Conservation (phyloP, 169 alveolate genomes). For the Plasmodium berghei region DNA sequence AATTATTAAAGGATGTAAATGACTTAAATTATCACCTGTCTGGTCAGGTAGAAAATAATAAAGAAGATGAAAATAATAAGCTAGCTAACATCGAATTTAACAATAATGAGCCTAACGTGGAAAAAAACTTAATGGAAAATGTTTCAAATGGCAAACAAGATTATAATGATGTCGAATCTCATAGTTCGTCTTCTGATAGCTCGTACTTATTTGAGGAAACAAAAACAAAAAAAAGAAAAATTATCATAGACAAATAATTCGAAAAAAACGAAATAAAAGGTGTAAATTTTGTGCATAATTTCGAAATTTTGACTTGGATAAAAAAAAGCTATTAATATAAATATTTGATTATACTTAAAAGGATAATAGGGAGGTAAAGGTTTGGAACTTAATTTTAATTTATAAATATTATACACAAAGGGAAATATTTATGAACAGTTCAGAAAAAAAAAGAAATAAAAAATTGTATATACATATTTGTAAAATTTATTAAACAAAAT, state of each 20-base stretch:
- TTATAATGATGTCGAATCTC: background rate
- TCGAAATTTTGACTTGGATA: too few relatives aligned
- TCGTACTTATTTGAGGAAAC: conserved; percentile 67
- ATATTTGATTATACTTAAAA: too few relatives aligned
- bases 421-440: too few relatives aligned
- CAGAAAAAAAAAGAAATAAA: background rate
- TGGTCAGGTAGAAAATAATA: conserved; percentile 1
- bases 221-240: conserved; percentile 60
- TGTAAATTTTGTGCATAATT: too few relatives aligned
- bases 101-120: background rate
- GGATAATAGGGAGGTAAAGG: too few relatives aligned
- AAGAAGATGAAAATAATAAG: background rate
- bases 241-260: background rate
- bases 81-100: background rate
- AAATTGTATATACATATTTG: background rate
- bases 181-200: conserved; percentile 11
- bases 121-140: background rate
- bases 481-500: background rate
- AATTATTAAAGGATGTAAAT: conserved; percentile 42
- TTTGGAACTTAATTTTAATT: too few relatives aligned
- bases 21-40: conserved; percentile 43
- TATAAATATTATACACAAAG: too few relatives aligned
- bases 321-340: too few relatives aligned
- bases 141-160: background rate
- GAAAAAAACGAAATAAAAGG: too few relatives aligned